Evolutionary conservation across 2,329 filamentous ascomycete genomes (phyloP), one percentile per base, ranked within the genome.

Genomic region (Hymenoscyphus scutula): DNA sequence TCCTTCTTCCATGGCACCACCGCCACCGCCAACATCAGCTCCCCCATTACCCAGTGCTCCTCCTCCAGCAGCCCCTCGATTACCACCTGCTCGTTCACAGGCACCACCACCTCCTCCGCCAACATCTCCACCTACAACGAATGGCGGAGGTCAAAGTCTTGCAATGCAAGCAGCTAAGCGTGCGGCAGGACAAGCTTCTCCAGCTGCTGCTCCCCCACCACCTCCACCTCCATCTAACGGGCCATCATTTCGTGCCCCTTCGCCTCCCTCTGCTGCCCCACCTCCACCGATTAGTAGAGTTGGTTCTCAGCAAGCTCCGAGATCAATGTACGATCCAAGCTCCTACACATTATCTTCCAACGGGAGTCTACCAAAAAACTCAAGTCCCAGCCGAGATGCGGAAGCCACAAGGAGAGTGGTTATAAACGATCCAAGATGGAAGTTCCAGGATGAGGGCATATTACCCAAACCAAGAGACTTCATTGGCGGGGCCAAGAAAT

Each of bases 381-480:
- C 81, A 1, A 82, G 78, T 64, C 79, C 80, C 0, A 78, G 78
- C 4, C 76, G 76, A 48, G 76, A 55, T 71, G 71, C 64, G 70
- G 72, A 76, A 66, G 64, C 71, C 70, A 70, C 71, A 74, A 74
- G 69, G 45, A 80, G 80, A 23, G 77, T 87, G 62, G 77, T 84
- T 11, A 86, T 97, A 57, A 84, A 92, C 65, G 95, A 98, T 75
- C 76, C 82, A 60, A 83, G 94, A 68, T 99, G 92, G 87, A 89
- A 88, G 67, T 99, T 97, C 73, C 89, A 94, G 70, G 85, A 89
- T 55, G 94, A 97, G 70, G 84, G 82, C 38, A 82, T 90, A 69
- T 82, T 98, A 55, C 94, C 95, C 0, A 94, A 92, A 70, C 94
- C 94, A 25, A 83, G 94, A 71, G 87, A 90, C 1, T 97, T 96